Evolutionary conservation across 306 rosid species (phyloP), one percentile per base, ranked within the genome.

Genomic region (Hylodesmum podocarpum): DNA sequence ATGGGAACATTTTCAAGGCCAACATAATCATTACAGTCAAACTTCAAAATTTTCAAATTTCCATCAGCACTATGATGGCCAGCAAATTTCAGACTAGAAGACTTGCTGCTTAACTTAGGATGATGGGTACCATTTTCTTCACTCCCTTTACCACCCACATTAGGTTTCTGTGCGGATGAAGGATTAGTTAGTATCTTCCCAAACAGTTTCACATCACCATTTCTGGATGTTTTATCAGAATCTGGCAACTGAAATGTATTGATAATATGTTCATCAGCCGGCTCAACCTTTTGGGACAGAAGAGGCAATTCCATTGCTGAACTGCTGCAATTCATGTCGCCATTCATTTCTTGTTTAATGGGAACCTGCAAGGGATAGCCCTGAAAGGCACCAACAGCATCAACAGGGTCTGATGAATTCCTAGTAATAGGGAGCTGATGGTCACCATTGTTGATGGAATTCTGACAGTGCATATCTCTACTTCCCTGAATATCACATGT

Each of bases 131-230:
- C 86, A 31, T 78, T 86, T 76, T 84, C 93, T 74, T 85, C 90
- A 73, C 71, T 81, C 61, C 80, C 91, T 62, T 68, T 76, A 34
- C 82, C 39, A 68, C 71, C 80, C 72, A 86, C 70, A 79, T 61
- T 84, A 12, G 86, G 73, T 39, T 80, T 86, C 76, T 85, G 89
- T 33, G 25, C 6, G 15, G 92, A 79, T 53, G 92, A 86, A 21
- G 97, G 81, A 82, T 82, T 84, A 59, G 89, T 88, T 1, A 93
- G 88, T 83, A 96, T 93, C 86, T 91, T 86, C 21, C 99, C 99
- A 50, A 92, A 93, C 78, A 96, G 87, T 72, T 96, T 96, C 84
- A 96, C 96, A 80, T 91, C 90, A 83, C 99, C 95, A 80, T 89
- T 89, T 85, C 90, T 79, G 79, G 87, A 72, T 21, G 88, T 80